Conservation (phyloP, 108 stramenopile genomes). For the Fragilaria crotonensis region DNA sequence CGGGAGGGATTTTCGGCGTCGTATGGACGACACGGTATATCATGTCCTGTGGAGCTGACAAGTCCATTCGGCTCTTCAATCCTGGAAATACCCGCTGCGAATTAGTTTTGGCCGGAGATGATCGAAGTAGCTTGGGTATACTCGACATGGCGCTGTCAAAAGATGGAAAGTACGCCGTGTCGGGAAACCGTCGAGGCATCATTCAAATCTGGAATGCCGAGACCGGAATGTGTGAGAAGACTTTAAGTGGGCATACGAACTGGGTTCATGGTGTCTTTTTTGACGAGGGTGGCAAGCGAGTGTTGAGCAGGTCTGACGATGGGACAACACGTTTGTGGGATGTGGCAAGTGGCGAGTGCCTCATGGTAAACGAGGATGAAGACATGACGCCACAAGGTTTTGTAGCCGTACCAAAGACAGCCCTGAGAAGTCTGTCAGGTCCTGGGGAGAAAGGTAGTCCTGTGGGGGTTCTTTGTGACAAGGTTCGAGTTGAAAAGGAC, state of each 20-base stretch:
- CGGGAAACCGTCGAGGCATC: background rate
- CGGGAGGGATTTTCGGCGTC: background rate
- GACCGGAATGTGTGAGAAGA: background rate
- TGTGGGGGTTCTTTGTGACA: constrained; percentile 2
- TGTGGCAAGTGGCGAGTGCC: constrained; percentile 2
- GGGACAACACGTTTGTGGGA: constrained; percentile 2
- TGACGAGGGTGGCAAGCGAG: background rate
- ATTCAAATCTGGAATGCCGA: background rate
- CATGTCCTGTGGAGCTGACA: background rate
- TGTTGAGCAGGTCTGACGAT: background rate
- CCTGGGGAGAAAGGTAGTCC: background rate
- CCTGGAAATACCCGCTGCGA: background rate
- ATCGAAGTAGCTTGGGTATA: background rate
- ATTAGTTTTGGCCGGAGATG: background rate
- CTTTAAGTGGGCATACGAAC: background rate
- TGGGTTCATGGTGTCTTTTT: background rate
- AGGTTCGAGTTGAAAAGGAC: background rate
- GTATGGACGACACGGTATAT: background rate
- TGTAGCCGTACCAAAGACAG: background rate
- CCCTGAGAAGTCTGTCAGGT: background rate
- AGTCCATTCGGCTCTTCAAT: background rate
- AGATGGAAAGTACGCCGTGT: background rate
- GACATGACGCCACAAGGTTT: background rate
- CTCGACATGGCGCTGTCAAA: background rate
- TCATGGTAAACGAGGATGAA: background rate